Conservation (phyloP, 108 stramenopile species). For the Cyclotella atomus region DNA sequence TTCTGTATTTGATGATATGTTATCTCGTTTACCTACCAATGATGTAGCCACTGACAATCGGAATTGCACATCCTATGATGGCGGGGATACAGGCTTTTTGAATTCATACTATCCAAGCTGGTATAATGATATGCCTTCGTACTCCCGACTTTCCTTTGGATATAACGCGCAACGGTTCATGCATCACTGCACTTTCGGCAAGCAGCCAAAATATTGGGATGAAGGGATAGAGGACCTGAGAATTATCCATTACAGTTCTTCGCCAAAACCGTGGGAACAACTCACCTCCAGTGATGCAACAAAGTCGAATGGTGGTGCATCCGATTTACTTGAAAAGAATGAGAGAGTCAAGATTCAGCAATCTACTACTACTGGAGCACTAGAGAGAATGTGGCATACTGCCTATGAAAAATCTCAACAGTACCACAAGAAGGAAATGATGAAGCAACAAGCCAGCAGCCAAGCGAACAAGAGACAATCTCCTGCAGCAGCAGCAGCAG, state of each 20-base stretch:
- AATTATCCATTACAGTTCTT: slow-evolving; percentile 79
- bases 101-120: slow-evolving; percentile 84
- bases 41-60: background rate
- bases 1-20: slow-evolving; percentile 55
- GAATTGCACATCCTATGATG: slow-evolving; percentile 67
- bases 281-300: slow-evolving; percentile 7
- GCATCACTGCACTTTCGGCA: slow-evolving; percentile 69
- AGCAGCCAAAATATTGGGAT: slow-evolving; percentile 79
- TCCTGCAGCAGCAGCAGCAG: slow-evolving; percentile 11
- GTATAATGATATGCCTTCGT: slow-evolving; percentile 61
- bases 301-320: background rate
- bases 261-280: slow-evolving; percentile 86
- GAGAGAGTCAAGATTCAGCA: slow-evolving; percentile 11
- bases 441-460: slow-evolving; percentile 22
- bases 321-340: slow-evolving; percentile 16
- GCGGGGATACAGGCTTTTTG: slow-evolving; percentile 90
- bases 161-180: slow-evolving; percentile 88
- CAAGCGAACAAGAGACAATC: background rate
- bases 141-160: slow-evolving; percentile 67
- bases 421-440: slow-evolving; percentile 26
- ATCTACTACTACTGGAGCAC: slow-evolving; percentile 5
- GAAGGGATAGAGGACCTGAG: slow-evolving; percentile 50
- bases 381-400: slow-evolving; percentile 54
- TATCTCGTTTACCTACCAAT: slow-evolving; percentile 23
- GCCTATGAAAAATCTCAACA: slow-evolving; percentile 53